Base-by-base conservation (phyloP, 768 basidiomycete genomes). In the Cyclocybe aegerita region DNA sequence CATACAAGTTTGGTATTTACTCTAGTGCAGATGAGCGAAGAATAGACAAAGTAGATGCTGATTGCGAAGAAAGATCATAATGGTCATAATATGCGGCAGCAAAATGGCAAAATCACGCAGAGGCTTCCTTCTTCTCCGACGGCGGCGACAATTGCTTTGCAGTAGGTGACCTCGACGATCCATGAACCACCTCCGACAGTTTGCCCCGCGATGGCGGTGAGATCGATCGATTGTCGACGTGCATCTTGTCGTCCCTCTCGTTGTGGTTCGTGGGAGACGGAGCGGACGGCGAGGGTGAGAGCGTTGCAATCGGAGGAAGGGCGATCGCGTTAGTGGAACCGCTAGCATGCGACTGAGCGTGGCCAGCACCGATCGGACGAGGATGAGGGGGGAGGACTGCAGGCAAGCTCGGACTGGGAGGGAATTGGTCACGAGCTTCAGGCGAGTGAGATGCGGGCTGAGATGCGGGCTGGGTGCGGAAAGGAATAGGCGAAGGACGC, bases 351-450 rank as follows among this genome's bases (percentile, higher is more conserved):
- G 70, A 67, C 45, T 64, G 61, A 15, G 72, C 66, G 44, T 80
- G 68, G 0, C 81, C 78, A 9, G 71, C 69, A 11, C 87, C 88
- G 43, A 88, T 76, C 9, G 88, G 88, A 17, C 85, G 78, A 39
- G 88, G 88, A 61, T 88, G 88, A 17, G 86, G 85, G 37, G 88
- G 88, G 31, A 90, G 74, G 6, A 80, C 78, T 30, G 77, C 75
- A 5, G 84, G 77, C 9, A 87, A 68, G 17, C 82, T 65, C 0
- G 88, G 83, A 57, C 76, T 75, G 48, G 79, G 70, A 34, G 77
- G 73, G 50, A 77, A 81, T 4, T 67, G 64, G 35, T 81, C 80
- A 30, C 85, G 81, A 9, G 77, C 73, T 62, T 89, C 87, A 14
- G 85, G 86, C 15, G 88, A 88, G 60, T 78, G 85, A 9, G 85